phyloP scores from a whole-genome alignment of 352 stramenopile genomes.

The Globisporangium heterothallicum region DNA sequence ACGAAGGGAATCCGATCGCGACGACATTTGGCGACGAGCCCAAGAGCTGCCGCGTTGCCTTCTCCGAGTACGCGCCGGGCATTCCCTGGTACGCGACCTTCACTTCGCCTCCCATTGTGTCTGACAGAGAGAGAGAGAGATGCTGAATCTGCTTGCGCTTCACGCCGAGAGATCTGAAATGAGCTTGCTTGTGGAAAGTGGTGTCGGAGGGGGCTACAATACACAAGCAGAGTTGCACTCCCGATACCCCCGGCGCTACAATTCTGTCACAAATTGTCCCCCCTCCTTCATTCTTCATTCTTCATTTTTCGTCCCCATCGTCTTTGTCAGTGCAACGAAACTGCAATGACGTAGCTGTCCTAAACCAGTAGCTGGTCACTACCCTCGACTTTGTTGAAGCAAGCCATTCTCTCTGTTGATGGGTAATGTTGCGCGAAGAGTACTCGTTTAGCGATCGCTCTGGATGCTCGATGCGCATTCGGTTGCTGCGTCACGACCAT shows the following conservation, averaged over 20 bases:
- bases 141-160: conserved; percentile 6
- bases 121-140: not conserved
- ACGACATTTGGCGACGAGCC: conserved; percentile 56
- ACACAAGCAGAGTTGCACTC: not conserved
- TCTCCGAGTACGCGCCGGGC: conserved; percentile 96
- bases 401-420: no score
- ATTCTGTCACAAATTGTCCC: not conserved
- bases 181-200: no score
- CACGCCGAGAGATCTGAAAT: conserved; percentile 13
- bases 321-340: no score
- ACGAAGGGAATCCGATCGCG: conserved; percentile 41
- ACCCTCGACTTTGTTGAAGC: no score
- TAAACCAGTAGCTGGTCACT: not conserved
- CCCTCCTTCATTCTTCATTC: not conserved
- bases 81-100: conserved; percentile 95
- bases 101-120: conserved; percentile 39
- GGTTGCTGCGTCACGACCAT: no score
- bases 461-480: no score
- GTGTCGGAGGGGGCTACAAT: conserved; percentile 1
- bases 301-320: no score
- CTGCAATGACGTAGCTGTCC: conserved; percentile 1
- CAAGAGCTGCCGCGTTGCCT: conserved; percentile 92
- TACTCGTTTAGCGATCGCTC: no score
- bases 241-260: not conserved
- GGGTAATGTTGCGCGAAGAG: no score